A percentile compares a stretch with the other conserved stretches of the same genome.
phyloP scores from a whole-genome alignment of 371 early-diverging fungal species.

The Gilbertella persicaria region DNA sequence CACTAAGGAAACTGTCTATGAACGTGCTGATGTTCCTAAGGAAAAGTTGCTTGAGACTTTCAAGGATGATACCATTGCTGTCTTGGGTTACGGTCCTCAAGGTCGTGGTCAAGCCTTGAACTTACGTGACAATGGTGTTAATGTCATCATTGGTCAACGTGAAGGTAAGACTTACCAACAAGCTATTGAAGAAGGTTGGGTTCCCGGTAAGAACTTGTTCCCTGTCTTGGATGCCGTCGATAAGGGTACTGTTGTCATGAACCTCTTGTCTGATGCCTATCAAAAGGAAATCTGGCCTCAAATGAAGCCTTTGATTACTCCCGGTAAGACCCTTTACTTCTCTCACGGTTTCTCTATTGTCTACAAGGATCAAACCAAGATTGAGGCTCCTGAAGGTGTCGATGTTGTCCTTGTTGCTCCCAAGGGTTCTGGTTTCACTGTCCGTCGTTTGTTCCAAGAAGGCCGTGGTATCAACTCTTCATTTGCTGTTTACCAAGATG shows the following conservation, averaged over 20 bases:
- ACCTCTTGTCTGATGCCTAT: slow-evolving; percentile 95
- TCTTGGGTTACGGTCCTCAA: slow-evolving; percentile 97
- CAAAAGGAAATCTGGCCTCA: slow-evolving; percentile 92
- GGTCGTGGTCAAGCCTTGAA: slow-evolving; percentile 96
- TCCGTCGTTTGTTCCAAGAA: slow-evolving; percentile 94
- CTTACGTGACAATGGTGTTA: slow-evolving; percentile 94
- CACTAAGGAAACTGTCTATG: slow-evolving; percentile 89
- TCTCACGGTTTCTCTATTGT: slow-evolving; percentile 97
- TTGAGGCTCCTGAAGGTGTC: slow-evolving; percentile 87
- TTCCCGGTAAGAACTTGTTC: slow-evolving; percentile 94
- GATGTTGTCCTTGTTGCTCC: slow-evolving; percentile 97
- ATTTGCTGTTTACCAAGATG: slow-evolving; percentile 94
- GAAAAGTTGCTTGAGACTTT: slow-evolving; percentile 91
- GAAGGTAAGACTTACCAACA: slow-evolving; percentile 92
- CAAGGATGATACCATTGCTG: slow-evolving; percentile 92
- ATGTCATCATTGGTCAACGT: slow-evolving; percentile 95
- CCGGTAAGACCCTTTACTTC: slow-evolving; percentile 98
- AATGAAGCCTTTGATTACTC: slow-evolving; percentile 88
- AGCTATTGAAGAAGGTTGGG: slow-evolving; percentile 96
- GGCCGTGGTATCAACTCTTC: slow-evolving; percentile 98
- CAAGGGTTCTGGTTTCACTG: slow-evolving; percentile 95
- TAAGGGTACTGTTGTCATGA: slow-evolving; percentile 92
- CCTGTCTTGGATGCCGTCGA: slow-evolving; percentile 89
- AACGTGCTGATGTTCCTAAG: slow-evolving; percentile 92
- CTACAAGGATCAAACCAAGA: slow-evolving; percentile 90